Percentiles rank a stretch among this genome's conserved stretches.
Conservation (phyloP, 768 basidiomycete genomes). For the Paxillus ammoniavirescens region DNA sequence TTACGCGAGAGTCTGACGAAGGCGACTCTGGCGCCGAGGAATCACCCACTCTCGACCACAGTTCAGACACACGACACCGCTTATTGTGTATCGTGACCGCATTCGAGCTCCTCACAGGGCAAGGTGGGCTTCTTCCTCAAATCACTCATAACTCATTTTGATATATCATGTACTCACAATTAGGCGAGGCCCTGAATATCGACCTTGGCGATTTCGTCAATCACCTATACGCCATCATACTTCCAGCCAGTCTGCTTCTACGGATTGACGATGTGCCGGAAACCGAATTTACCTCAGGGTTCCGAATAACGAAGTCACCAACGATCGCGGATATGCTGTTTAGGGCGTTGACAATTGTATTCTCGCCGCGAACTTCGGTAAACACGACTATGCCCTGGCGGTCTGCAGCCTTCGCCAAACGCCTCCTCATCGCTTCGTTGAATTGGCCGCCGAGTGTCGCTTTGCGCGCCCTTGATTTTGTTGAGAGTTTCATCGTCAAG, state of each 20-base stretch:
- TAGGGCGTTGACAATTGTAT: conserved; percentile 77
- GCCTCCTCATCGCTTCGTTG: conserved; percentile 77
- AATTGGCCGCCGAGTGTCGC: conserved; percentile 74
- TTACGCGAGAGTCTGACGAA: conserved; percentile 49
- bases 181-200: conserved; percentile 96
- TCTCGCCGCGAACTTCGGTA: conserved; percentile 67
- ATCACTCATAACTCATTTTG: conserved; percentile 8
- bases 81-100: conserved; percentile 91
- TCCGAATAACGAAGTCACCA: conserved; percentile 27
- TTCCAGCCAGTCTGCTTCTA: conserved; percentile 64
- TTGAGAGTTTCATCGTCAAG: conserved; percentile 66
- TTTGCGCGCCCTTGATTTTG: conserved; percentile 71
- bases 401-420: conserved; percentile 90
- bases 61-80: conserved; percentile 49
- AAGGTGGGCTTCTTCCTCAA: conserved; percentile 53
- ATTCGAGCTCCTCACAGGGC: conserved; percentile 95
- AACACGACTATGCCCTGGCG: conserved; percentile 63
- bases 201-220: conserved; percentile 89
- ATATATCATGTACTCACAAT: conserved; percentile 1
- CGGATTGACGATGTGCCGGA: conserved; percentile 57
- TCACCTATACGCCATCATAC: conserved; percentile 78
- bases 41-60: conserved; percentile 31
- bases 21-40: conserved; percentile 38
- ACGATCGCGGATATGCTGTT: conserved; percentile 75
- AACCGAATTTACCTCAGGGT: conserved; percentile 23